A percentile compares a stretch with the other conserved stretches of the same genome.
These are phyloP conservation scores for Symbiodinium pilosum DNA, from an alignment of 73 alveolate genomes.

Conservation along the genomic window DNA sequence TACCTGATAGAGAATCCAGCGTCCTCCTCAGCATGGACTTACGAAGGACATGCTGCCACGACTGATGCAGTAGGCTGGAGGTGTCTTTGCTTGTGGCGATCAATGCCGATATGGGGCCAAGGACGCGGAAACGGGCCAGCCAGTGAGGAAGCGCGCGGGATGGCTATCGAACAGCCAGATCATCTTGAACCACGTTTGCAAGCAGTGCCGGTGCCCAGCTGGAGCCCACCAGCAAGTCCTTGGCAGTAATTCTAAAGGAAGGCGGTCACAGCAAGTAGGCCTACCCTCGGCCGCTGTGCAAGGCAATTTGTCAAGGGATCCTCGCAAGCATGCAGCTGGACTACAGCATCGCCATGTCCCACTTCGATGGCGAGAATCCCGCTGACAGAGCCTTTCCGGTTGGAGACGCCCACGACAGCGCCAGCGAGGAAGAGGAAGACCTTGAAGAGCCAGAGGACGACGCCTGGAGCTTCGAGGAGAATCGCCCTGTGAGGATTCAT, in stretches of 20 bases:
- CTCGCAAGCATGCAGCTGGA: background rate
- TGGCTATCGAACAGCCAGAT: background rate
- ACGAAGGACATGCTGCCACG: background rate
- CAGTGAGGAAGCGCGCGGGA: background rate
- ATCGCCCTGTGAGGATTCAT: background rate
- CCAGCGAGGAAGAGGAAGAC: background rate
- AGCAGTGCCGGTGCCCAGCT: background rate
- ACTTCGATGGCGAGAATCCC: too few relatives aligned
- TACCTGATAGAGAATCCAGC: background rate
- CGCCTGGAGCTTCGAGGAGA: background rate
- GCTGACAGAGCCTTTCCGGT: too few relatives aligned
- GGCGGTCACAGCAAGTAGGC: background rate
- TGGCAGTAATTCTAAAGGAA: too few relatives aligned
- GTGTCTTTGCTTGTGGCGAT: background rate
- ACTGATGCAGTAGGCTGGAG: background rate
- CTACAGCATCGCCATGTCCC: background rate
- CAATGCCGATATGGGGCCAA: conserved; percentile 9
- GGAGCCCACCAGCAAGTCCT: conserved; percentile 27
- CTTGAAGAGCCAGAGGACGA: background rate
- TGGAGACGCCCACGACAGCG: background rate
- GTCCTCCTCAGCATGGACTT: background rate
- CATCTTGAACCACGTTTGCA: background rate
- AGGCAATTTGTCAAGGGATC: background rate
- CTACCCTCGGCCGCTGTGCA: background rate
- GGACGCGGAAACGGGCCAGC: background rate